Evolutionary conservation across 306 rosid species (phyloP).

Genomic region (Crataegus laevigata): DNA sequence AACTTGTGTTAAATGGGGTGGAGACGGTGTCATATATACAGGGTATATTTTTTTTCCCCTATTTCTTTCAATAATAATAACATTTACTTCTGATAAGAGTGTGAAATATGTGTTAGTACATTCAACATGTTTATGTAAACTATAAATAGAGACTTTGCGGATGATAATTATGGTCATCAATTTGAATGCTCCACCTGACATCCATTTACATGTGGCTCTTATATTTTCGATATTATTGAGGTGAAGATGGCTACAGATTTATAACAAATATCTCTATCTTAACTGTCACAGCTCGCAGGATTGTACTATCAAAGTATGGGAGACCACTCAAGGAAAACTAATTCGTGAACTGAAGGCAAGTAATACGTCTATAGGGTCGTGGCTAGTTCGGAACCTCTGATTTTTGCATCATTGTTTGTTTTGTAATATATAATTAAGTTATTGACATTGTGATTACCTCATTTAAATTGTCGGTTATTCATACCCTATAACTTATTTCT

Average conservation of each 20-base stretch:
- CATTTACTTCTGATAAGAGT: not conserved
- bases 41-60: constrained; percentile 43
- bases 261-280: constrained; percentile 11
- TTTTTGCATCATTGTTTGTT: not conserved
- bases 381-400: not conserved
- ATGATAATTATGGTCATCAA: not conserved
- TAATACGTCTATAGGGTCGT: not conserved
- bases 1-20: constrained; percentile 97
- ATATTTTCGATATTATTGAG: not conserved
- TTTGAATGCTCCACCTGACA: not conserved
- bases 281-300: constrained; percentile 66
- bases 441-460: not conserved
- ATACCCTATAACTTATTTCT: not conserved
- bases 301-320: constrained; percentile 92
- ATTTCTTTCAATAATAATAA: not conserved
- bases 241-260: not conserved
- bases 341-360: constrained; percentile 77
- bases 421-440: not conserved
- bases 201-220: not conserved
- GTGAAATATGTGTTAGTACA: not conserved
- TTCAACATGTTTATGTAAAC: not conserved
- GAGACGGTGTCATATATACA: constrained; percentile 91
- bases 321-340: constrained; percentile 86
- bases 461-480: not conserved
- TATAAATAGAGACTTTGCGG: not conserved